Evolutionary conservation across 2,329 filamentous ascomycete species (phyloP).

Genomic region (Sclerotinia sclerotiorum): DNA sequence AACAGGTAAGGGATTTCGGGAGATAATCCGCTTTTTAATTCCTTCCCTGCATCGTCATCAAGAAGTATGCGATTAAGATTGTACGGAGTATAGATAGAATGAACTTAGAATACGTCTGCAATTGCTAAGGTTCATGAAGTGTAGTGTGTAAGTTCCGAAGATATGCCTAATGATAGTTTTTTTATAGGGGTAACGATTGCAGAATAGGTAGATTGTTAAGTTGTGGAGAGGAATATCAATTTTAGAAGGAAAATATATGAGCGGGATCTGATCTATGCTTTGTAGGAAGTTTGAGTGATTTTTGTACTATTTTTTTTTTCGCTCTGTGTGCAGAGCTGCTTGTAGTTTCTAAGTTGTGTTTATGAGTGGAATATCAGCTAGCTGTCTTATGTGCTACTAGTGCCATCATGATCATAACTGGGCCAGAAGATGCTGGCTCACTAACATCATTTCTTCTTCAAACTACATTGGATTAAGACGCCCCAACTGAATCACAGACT

Average conservation of each 20-base stretch:
- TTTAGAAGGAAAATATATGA: neutral
- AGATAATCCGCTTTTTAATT: no score
- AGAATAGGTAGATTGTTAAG: neutral
- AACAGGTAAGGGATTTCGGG: no score
- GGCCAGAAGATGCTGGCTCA: neutral
- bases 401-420: no score
- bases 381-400: neutral
- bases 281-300: neutral
- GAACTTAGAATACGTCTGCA: no score
- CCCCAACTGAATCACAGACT: no score
- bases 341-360: neutral
- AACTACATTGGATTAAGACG: no score
- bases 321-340: no score
- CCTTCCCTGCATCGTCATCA: no score
- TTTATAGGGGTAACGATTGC: neutral
- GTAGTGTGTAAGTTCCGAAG: neutral
- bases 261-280: neutral
- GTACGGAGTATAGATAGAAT: no score
- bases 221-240: no score
- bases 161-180: neutral
- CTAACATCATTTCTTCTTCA: neutral
- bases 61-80: no score
- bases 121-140: no score
- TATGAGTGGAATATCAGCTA: neutral
- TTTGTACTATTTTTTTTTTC: neutral